These are phyloP conservation scores for Scedosporium dehoogii DNA, from an alignment of 2,329 filamentous ascomycete genomes.

Conservation along the genomic window DNA sequence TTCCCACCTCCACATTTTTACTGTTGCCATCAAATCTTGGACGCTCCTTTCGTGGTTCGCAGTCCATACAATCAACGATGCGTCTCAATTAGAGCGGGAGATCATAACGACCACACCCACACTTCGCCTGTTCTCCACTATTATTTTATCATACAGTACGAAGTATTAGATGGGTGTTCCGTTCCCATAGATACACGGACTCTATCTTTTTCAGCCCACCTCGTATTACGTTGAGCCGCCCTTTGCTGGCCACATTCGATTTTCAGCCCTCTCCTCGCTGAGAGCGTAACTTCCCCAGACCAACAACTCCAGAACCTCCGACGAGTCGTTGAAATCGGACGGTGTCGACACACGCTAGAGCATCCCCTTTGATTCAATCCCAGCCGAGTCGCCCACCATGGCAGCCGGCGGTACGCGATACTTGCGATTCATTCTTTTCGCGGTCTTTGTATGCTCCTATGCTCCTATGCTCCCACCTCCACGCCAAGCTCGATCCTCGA, in stretches of 20 bases:
- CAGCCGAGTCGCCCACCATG: slow-evolving; percentile 26
- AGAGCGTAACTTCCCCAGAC: neutral
- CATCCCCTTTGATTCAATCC: neutral
- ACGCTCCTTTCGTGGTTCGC: neutral
- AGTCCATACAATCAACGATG: neutral
- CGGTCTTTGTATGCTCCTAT: slow-evolving; percentile 66
- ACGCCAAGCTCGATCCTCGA: neutral
- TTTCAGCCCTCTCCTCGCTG: neutral
- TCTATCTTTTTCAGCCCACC: neutral
- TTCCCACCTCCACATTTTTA: neutral
- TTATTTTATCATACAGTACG: neutral
- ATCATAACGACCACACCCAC: neutral
- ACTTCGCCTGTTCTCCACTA: neutral
- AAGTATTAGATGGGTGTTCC: neutral
- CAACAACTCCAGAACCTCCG: neutral
- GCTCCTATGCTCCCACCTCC: slow-evolving; percentile 40
- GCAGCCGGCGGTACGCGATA: slow-evolving; percentile 66
- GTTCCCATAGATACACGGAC: neutral
- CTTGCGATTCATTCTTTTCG: slow-evolving; percentile 68
- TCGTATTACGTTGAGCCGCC: neutral
- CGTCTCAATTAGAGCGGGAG: neutral
- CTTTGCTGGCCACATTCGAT: neutral
- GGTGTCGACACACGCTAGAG: neutral
- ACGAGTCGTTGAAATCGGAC: neutral
- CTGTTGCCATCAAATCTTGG: neutral